These are phyloP conservation scores for Suillus hirtellus DNA, from an alignment of 768 basidiomycete genomes.

Conservation along the genomic window DNA sequence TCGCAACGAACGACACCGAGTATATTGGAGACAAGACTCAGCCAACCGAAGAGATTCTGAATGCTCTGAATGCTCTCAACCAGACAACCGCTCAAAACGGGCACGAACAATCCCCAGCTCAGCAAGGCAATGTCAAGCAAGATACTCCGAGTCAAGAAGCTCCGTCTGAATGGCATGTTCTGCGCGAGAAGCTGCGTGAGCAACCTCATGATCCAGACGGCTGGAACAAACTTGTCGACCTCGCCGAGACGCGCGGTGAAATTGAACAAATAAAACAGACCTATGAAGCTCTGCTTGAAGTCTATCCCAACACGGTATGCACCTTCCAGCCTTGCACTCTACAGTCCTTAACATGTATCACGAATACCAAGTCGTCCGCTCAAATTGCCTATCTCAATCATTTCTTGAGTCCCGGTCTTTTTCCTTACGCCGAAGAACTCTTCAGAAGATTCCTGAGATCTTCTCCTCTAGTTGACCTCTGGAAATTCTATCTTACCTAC, in stretches of 20 bases:
- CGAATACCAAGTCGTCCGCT: slow-evolving; percentile 61
- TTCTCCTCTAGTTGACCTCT: slow-evolving; percentile 87
- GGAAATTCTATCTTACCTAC: slow-evolving; percentile 92
- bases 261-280: slow-evolving; percentile 77
- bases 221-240: slow-evolving; percentile 75
- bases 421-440: slow-evolving; percentile 79
- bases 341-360: slow-evolving; percentile 21
- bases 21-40: slow-evolving; percentile 36
- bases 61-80: slow-evolving; percentile 36
- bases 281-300: slow-evolving; percentile 80
- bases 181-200: slow-evolving; percentile 61
- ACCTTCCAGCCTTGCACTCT: slow-evolving; percentile 24
- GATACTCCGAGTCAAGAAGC: slow-evolving; percentile 33
- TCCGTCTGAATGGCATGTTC: slow-evolving; percentile 65
- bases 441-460: slow-evolving; percentile 85
- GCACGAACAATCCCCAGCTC: slow-evolving; percentile 23
- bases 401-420: slow-evolving; percentile 64
- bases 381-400: slow-evolving; percentile 86
- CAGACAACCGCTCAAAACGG: slow-evolving; percentile 31
- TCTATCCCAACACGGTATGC: slow-evolving; percentile 88
- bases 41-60: slow-evolving; percentile 39
- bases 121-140: slow-evolving; percentile 22
- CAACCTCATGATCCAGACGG: slow-evolving; percentile 74
- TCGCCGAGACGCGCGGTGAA: slow-evolving; percentile 77
- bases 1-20: slow-evolving; percentile 24